Percentiles rank a stretch among this genome's conserved stretches.
Evolutionary conservation across 2,329 filamentous ascomycete genomes (phyloP).

Genomic region (Botryosphaeria dothidea): DNA sequence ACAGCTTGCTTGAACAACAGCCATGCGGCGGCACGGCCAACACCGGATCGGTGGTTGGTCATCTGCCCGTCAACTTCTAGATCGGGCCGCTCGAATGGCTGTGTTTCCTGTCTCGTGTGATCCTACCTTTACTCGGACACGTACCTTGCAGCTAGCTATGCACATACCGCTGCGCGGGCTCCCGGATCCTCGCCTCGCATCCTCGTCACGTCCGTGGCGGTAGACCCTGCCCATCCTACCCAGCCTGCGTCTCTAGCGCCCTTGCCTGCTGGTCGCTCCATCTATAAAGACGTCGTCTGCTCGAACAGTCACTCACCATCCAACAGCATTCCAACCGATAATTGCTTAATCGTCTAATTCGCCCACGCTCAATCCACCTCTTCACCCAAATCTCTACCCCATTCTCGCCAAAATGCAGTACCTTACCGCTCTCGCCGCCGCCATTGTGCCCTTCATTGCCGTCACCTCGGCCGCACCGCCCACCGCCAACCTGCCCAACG

Average conservation of each 20-base stretch:
- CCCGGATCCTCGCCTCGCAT: constrained; percentile 9
- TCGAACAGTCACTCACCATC: background rate
- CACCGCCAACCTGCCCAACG: background rate
- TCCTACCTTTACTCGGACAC: background rate
- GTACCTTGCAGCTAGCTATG: constrained; percentile 1
- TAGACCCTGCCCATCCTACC: background rate
- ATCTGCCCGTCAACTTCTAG: background rate
- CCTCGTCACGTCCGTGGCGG: background rate
- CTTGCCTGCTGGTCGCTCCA: background rate
- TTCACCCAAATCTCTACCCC: background rate
- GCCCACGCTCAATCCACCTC: background rate
- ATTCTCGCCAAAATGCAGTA: constrained; percentile 5
- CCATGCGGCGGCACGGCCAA: background rate
- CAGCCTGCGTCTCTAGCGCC: background rate
- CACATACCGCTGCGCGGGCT: background rate
- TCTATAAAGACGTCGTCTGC: background rate
- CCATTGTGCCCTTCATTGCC: constrained; percentile 9
- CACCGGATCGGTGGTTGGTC: background rate
- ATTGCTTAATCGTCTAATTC: constrained; percentile 11
- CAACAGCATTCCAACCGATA: background rate
- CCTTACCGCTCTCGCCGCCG: constrained; percentile 7
- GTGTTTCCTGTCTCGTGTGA: background rate
- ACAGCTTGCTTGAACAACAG: too few relatives aligned
- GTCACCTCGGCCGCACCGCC: constrained; percentile 7
- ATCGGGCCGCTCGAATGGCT: background rate